Evolutionary conservation across 345 rosid species (phyloP), one percentile per base, ranked within the genome.

Genomic region (Salix udensis): DNA sequence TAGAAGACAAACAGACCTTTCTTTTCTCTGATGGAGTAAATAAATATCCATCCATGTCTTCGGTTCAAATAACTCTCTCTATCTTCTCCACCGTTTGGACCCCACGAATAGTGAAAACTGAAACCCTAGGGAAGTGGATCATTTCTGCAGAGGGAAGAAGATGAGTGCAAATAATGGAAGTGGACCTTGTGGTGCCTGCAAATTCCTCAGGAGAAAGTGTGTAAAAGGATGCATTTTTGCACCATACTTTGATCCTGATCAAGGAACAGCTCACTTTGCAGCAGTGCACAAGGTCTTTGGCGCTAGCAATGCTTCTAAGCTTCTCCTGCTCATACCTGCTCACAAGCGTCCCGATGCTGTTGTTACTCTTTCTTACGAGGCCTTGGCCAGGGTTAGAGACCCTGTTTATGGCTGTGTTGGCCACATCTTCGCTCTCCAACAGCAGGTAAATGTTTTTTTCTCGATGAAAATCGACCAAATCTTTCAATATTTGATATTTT

Each of bases 171-270:
- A 42, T 16, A 39, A 82, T 36, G 88, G 89, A 42, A 84, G 87
- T 79, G 90, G 96, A 73, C 97, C 97, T 11, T 90, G 97, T 55
- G 97, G 97, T 14, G 98, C 96, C 6, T 95, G 97, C 91, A 93
- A 93, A 83, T 91, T 93, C 81, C 88, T 95, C 12, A 65, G 97
- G 79, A 82, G 96, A 70, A 95, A 95, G 79, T 95, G 97, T 48
- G 85, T 88, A 60, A 83, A 80, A 74, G 96, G 92, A 1, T 95
- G 98, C 82, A 84, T 93, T 30, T 93, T 93, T 72, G 96, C 96
- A 44, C 98, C 97, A 1, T 91, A 95, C 62, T 95, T 93, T 72
- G 96, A 91, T 79, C 80, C 97, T 28, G 97, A 94, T 44, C 97
- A 95, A 81, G 97, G 96, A 14, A 81, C 93, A 6, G 60, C 92